A percentile compares a stretch with the other conserved stretches of the same genome.
phyloP scores from a whole-genome alignment of 106 monocot genomes.

The Apostasia shenzhenica region DNA sequence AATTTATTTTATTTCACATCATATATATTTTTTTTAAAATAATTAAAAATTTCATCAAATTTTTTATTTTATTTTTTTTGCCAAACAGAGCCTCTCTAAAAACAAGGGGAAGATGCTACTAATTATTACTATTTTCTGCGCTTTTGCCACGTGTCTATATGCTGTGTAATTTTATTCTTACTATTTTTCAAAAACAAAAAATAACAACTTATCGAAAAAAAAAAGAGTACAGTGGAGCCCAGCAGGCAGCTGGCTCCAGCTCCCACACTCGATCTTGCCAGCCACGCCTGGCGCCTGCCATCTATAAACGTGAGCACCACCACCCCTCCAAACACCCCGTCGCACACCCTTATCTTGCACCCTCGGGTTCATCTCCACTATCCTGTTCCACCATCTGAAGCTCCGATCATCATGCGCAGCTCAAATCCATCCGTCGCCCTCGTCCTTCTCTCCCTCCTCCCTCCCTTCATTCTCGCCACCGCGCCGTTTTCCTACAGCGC shows the following conservation, averaged over 20 bases:
- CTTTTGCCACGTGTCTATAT: too few species aligned
- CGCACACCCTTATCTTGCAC: neutral
- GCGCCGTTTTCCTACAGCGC: slow-evolving; percentile 3
- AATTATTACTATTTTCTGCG: too few species aligned
- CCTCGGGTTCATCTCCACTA: neutral
- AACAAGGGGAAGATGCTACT: too few species aligned
- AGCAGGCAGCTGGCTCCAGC: slow-evolving; percentile 8
- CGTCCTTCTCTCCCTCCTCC: neutral
- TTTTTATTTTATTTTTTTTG: too few species aligned
- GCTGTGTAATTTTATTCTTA: too few species aligned
- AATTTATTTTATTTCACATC: too few species aligned
- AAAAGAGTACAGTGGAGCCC: slow-evolving; percentile 4
- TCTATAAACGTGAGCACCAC: neutral
- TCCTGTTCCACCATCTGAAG: neutral
- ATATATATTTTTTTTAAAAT: too few species aligned
- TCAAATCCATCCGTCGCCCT: neutral
- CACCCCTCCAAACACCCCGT: neutral
- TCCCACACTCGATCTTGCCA: slow-evolving; percentile 2
- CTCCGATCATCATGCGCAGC: neutral
- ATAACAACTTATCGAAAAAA: too few species aligned
- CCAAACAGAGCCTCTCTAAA: too few species aligned
- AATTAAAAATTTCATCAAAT: too few species aligned
- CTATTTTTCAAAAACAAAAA: too few species aligned
- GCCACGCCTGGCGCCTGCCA: neutral
- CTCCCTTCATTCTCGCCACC: neutral